Evolutionary conservation across 306 rosid genomes (phyloP).

Genomic region (Cucurbita pepo): DNA sequence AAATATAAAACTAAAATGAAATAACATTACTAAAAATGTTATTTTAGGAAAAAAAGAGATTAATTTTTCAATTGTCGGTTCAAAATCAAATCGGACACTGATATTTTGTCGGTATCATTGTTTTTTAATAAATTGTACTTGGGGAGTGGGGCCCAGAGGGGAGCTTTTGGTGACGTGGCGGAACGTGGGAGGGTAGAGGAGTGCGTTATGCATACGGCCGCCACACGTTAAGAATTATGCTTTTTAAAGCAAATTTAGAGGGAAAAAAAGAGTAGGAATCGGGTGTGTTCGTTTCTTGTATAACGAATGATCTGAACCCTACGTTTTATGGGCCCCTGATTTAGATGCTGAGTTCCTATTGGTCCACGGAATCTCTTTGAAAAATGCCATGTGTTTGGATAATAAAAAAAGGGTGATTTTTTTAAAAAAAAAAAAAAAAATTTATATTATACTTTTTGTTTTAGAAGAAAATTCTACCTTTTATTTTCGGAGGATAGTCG

Average conservation of each 20-base stretch:
- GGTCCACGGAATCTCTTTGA: background rate
- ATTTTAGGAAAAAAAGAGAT: too few species aligned
- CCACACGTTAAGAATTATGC: conserved; percentile 1
- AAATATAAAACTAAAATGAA: too few species aligned
- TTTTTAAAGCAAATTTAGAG: background rate
- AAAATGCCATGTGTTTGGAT: background rate
- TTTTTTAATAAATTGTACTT: background rate
- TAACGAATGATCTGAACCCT: background rate
- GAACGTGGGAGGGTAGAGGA: background rate
- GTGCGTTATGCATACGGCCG: conserved; percentile 6
- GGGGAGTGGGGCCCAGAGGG: background rate
- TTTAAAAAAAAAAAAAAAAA: too few species aligned
- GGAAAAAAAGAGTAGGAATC: background rate
- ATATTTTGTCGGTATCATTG: background rate
- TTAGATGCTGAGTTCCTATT: background rate
- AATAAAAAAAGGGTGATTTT: background rate
- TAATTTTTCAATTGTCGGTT: too few species aligned
- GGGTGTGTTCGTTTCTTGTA: background rate
- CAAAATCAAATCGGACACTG: background rate
- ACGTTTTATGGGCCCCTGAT: background rate
- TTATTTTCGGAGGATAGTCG: background rate
- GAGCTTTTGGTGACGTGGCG: background rate
- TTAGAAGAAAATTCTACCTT: background rate
- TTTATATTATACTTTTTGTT: background rate
- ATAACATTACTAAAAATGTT: too few species aligned